Evolutionary conservation across 2,329 filamentous ascomycete species (phyloP).

Genomic region (Emericellopsis atlantica): DNA sequence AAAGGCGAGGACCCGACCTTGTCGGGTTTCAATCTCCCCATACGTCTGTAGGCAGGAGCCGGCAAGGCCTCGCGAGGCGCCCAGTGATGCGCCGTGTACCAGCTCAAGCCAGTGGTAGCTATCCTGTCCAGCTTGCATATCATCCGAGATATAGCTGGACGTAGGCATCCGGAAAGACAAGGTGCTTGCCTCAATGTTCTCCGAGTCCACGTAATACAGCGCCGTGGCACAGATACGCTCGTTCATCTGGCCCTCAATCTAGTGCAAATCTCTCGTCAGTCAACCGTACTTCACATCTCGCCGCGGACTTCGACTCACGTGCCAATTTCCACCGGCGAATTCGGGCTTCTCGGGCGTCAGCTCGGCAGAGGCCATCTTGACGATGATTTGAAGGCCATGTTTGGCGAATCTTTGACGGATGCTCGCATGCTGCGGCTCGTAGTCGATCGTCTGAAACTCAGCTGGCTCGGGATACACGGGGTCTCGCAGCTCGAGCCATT

Average conservation of each 20-base stretch:
- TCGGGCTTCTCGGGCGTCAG: constrained; percentile 37
- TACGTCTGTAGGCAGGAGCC: constrained; percentile 1
- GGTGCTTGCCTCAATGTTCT: constrained; percentile 21
- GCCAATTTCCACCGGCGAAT: constrained; percentile 32
- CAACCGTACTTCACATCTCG: background rate
- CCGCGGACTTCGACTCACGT: constrained; percentile 14
- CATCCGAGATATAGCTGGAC: background rate
- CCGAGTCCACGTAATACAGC: constrained; percentile 7
- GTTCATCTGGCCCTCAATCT: constrained; percentile 27
- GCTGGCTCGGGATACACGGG: background rate
- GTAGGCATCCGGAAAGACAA: constrained; percentile 3
- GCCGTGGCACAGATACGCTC: constrained; percentile 6
- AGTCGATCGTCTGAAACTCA: background rate
- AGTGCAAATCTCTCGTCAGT: constrained; percentile 7
- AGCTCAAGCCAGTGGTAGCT: constrained; percentile 1
- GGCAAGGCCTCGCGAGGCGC: background rate
- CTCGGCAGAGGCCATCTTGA: constrained; percentile 48
- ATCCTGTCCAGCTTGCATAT: constrained; percentile 2
- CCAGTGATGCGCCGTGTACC: background rate
- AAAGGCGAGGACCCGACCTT: constrained; percentile 3
- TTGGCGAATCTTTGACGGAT: constrained; percentile 5
- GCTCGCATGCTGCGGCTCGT: background rate
- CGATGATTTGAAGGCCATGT: constrained; percentile 41
- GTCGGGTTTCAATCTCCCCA: constrained; percentile 2
- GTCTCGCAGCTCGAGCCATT: background rate